A percentile compares a stretch with the other conserved stretches of the same genome.
These are phyloP conservation scores for Corynascus novoguineensis DNA, from an alignment of 495 filamentous ascomycete genomes.

Conservation along the genomic window DNA sequence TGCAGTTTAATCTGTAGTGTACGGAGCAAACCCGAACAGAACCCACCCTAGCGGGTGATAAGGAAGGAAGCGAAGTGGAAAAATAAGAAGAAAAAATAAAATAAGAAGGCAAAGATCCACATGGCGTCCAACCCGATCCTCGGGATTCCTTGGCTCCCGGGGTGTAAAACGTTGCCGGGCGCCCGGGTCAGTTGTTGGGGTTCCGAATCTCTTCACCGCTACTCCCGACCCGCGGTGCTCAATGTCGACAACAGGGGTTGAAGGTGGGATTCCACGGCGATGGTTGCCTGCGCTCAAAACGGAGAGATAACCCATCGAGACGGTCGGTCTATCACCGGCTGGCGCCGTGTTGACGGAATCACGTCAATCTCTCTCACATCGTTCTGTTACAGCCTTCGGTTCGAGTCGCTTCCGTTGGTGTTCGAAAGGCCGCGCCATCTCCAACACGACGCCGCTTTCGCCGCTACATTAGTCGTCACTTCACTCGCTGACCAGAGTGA, in stretches of 20 bases:
- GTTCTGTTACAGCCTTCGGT: not conserved
- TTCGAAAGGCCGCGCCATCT: not conserved
- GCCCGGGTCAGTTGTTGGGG: not conserved
- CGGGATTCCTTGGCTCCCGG: conserved; percentile 19
- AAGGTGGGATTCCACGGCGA: not conserved
- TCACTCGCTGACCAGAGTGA: not conserved
- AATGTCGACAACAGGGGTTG: not conserved
- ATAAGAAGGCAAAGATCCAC: conserved; percentile 1
- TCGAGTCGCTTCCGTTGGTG: not conserved
- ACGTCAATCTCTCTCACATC: not conserved
- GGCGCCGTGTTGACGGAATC: not conserved
- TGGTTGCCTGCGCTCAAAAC: not conserved
- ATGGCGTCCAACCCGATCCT: conserved; percentile 10
- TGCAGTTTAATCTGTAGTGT: no score
- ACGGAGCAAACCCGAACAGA: not conserved
- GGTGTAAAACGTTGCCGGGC: conserved; percentile 11
- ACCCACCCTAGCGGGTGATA: not conserved
- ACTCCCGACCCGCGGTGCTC: not conserved
- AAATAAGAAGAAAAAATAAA: conserved; percentile 3
- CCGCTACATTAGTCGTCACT: no score
- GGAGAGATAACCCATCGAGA: not conserved
- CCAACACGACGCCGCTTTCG: not conserved
- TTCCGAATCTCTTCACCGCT: conserved; percentile 20
- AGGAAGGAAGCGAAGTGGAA: conserved; percentile 4
- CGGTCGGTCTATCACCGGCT: not conserved